phyloP scores from a whole-genome alignment of 2,329 filamentous ascomycete species.

The Grosmannia penicillata region DNA sequence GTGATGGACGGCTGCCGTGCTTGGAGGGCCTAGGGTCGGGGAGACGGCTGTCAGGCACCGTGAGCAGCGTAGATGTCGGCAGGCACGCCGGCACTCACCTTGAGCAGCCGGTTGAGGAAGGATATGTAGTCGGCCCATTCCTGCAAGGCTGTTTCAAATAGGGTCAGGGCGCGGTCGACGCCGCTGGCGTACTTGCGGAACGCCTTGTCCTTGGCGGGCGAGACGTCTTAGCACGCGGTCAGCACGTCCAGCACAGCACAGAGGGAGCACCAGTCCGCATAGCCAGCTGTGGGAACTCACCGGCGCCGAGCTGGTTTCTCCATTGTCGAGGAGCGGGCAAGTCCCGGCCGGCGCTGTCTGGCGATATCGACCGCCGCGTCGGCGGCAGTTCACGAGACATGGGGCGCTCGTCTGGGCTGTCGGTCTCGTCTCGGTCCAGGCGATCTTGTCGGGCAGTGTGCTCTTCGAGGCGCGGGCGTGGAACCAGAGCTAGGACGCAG shows the following conservation, averaged over 20 bases:
- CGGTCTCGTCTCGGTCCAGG: no score
- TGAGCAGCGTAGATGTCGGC: no score
- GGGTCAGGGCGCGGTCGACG: constrained; percentile 71
- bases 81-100: no score
- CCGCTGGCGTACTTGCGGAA: constrained; percentile 82
- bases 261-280: neutral
- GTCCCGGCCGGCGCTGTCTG: constrained; percentile 69
- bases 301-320: constrained; percentile 62
- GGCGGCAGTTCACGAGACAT: constrained; percentile 52
- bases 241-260: neutral
- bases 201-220: constrained; percentile 44
- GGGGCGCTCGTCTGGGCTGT: neutral
- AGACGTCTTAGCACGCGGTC: constrained; percentile 30
- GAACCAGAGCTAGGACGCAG: neutral
- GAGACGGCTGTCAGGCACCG: no score
- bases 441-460: no score
- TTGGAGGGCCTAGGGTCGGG: constrained; percentile 58
- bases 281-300: constrained; percentile 31
- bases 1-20: constrained; percentile 58
- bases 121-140: constrained; percentile 99
- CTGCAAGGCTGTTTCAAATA: constrained; percentile 87
- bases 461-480: constrained; percentile 6
- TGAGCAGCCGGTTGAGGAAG: constrained; percentile 78
- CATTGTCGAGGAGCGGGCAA: constrained; percentile 63
- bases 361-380: constrained; percentile 49